Evolutionary conservation across 2,329 filamentous ascomycete genomes (phyloP).

Genomic region (Sporothrix protearum): DNA sequence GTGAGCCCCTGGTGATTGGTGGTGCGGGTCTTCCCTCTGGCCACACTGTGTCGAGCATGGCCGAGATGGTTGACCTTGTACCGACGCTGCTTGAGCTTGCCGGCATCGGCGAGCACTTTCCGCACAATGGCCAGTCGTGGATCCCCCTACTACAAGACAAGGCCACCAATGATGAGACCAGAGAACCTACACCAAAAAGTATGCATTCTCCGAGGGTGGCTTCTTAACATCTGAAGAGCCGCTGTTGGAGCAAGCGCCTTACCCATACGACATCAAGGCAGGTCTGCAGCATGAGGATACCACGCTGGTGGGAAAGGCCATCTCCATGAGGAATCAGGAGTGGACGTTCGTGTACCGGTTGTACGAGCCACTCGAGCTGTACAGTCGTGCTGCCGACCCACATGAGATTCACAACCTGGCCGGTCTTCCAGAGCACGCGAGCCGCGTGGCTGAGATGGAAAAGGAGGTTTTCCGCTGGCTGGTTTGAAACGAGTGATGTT

Average conservation of each 20-base stretch:
- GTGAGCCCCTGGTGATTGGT: constrained; percentile 44
- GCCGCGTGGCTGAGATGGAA: constrained; percentile 32
- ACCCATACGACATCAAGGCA: constrained; percentile 46
- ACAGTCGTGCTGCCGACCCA: constrained; percentile 38
- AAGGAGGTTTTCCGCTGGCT: constrained; percentile 40
- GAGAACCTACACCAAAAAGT: constrained; percentile 37
- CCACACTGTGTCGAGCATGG: constrained; percentile 36
- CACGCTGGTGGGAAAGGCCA: constrained; percentile 42
- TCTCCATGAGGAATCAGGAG: constrained; percentile 37
- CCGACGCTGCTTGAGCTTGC: constrained; percentile 43
- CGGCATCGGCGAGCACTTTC: constrained; percentile 39
- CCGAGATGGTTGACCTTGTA: constrained; percentile 46
- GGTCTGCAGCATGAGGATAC: constrained; percentile 46
- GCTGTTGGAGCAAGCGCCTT: constrained; percentile 42
- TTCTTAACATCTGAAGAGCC: constrained; percentile 46
- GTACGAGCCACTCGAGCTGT: constrained; percentile 46
- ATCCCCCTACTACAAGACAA: constrained; percentile 32
- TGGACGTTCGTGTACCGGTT: constrained; percentile 46
- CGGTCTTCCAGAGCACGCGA: constrained; percentile 30
- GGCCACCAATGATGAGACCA: not conserved
- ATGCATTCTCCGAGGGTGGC: constrained; percentile 44
- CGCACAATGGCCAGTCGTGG: constrained; percentile 41
- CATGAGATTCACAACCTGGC: constrained; percentile 42
- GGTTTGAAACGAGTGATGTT: not conserved
- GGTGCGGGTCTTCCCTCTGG: constrained; percentile 41